These are phyloP conservation scores for Graphium sp. DNA, from an alignment of 2,329 filamentous ascomycete genomes.

Conservation along the genomic window DNA sequence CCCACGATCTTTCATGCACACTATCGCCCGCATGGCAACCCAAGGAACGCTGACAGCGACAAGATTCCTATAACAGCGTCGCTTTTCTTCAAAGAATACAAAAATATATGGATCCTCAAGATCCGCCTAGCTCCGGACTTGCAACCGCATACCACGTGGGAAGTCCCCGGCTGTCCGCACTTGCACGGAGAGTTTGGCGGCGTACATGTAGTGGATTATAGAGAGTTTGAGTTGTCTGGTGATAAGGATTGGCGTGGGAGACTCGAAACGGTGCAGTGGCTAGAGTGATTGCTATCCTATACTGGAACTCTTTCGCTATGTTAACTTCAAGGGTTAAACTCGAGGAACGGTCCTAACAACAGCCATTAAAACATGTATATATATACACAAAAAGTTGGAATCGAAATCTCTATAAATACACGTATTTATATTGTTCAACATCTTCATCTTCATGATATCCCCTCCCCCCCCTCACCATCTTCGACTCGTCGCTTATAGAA, in stretches of 20 bases:
- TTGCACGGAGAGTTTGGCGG: slow-evolving; percentile 40
- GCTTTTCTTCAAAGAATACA: slow-evolving; percentile 22
- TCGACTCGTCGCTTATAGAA: too few relatives aligned
- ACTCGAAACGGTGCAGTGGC: slow-evolving; percentile 12
- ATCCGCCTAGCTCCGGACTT: slow-evolving; percentile 28
- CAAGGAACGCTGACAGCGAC: not conserved
- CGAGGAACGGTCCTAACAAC: too few relatives aligned
- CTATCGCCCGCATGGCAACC: not conserved
- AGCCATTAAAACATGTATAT: too few relatives aligned
- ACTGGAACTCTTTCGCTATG: too few relatives aligned
- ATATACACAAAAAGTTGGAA: too few relatives aligned
- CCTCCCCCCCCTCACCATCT: too few relatives aligned
- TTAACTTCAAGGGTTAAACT: too few relatives aligned
- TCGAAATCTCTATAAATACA: too few relatives aligned
- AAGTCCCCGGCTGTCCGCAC: slow-evolving; percentile 36
- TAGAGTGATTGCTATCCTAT: too few relatives aligned
- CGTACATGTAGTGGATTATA: slow-evolving; percentile 27
- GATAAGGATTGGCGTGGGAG: slow-evolving; percentile 28
- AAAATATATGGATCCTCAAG: slow-evolving; percentile 33
- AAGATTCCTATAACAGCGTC: slow-evolving; percentile 26
- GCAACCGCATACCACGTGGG: slow-evolving; percentile 32
- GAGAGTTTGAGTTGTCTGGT: slow-evolving; percentile 26
- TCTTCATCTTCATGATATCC: too few relatives aligned
- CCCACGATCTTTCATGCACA: not conserved
- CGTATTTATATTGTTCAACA: too few relatives aligned